Percentiles rank a stretch among this genome's conserved stretches.
Conservation (phyloP, 208 protist species). For the Wallacemonas collosoma region DNA sequence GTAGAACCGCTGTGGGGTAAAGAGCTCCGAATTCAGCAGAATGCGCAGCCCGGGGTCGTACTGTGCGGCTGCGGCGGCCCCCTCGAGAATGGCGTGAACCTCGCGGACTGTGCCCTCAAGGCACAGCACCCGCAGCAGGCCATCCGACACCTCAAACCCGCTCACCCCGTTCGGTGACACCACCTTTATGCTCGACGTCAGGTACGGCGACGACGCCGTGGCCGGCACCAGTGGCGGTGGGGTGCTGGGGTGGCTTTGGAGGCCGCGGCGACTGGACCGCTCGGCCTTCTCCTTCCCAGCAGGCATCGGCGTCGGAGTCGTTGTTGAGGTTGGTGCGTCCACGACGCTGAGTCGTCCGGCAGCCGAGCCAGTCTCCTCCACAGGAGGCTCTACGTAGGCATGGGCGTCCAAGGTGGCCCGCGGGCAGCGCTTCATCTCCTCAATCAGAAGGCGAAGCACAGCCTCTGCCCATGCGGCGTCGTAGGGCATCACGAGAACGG, state of each 20-base stretch:
- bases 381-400: constrained; percentile 22
- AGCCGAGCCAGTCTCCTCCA: neutral
- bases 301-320: neutral
- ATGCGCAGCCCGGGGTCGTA: constrained; percentile 33
- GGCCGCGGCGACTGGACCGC: constrained; percentile 11
- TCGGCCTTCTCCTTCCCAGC: constrained; percentile 19
- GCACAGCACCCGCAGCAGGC: constrained; percentile 64
- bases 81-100: constrained; percentile 63
- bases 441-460: constrained; percentile 52
- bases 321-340: too few relatives aligned
- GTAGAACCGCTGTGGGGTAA: constrained; percentile 69
- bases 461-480: constrained; percentile 41
- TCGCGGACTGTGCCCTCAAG: constrained; percentile 76
- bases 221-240: neutral
- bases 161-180: constrained; percentile 77
- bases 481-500: constrained; percentile 74
- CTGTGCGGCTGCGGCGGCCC: constrained; percentile 19
- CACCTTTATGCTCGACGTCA: constrained; percentile 51
- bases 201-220: constrained; percentile 34
- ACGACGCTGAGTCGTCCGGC: neutral
- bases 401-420: constrained; percentile 39
- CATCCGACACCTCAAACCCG: constrained; percentile 89
- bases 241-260: constrained; percentile 16
- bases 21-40: constrained; percentile 82
- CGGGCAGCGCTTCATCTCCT: constrained; percentile 19